Evolutionary conservation across 2,329 filamentous ascomycete species (phyloP).

Genomic region (Claviceps purpurea): DNA sequence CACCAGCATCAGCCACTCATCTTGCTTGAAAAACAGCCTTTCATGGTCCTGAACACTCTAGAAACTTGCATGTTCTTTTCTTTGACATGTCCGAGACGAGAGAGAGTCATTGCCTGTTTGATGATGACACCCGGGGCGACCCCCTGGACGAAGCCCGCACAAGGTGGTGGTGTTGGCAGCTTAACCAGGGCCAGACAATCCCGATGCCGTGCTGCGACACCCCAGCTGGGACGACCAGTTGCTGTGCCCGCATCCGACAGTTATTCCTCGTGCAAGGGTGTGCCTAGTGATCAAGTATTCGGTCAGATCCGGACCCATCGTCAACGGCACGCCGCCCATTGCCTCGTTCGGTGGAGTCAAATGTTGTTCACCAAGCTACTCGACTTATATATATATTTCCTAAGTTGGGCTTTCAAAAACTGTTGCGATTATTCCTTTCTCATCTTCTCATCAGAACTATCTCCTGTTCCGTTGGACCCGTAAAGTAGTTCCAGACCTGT

Average conservation of each 20-base stretch:
- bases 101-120: conserved; percentile 4
- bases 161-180: conserved; percentile 4
- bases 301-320: background rate
- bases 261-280: conserved; percentile 1
- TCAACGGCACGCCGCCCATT: background rate
- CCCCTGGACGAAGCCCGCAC: conserved; percentile 1
- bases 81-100: background rate
- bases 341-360: background rate
- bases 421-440: background rate
- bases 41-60: background rate
- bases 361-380: background rate
- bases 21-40: background rate
- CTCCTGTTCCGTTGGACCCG: background rate
- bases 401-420: background rate
- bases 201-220: background rate
- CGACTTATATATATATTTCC: background rate
- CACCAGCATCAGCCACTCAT: background rate
- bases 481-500: background rate
- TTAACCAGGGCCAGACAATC: conserved; percentile 1
- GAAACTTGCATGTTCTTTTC: background rate
- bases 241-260: conserved; percentile 1
- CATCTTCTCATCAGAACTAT: background rate
- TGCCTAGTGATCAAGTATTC: background rate
- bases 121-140: conserved; percentile 7
- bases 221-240: background rate